phyloP scores from a whole-genome alignment of 2,329 filamentous ascomycete genomes.

The Pseudogymnoascus sp. region DNA sequence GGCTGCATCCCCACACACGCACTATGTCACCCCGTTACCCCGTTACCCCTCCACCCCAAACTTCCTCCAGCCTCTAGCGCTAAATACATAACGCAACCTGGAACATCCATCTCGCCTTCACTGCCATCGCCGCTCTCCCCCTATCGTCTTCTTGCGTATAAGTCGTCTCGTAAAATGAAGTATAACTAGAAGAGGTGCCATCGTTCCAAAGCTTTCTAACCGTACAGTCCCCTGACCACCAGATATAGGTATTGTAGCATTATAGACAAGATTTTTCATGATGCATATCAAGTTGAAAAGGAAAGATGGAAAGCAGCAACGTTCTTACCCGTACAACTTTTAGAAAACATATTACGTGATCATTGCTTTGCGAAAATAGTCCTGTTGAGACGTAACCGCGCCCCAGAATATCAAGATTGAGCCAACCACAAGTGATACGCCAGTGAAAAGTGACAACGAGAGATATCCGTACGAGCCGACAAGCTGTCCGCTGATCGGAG shows the following conservation, averaged over 20 bases:
- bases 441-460: conserved; percentile 20
- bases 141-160: background rate
- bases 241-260: background rate
- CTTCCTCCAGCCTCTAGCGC: background rate
- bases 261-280: background rate
- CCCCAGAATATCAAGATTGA: conserved; percentile 13
- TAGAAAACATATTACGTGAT: background rate
- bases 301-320: background rate
- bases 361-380: conserved; percentile 14
- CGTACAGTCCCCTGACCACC: background rate
- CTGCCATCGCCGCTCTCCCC: background rate
- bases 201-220: background rate
- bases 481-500: conserved; percentile 21
- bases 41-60: background rate
- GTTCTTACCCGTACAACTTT: background rate
- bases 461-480: conserved; percentile 16
- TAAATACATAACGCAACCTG: background rate
- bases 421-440: conserved; percentile 19
- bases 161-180: background rate
- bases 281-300: background rate
- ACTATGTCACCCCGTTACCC: background rate
- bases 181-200: background rate
- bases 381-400: conserved; percentile 14
- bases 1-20: background rate
- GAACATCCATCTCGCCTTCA: background rate